Conservation (phyloP, 768 basidiomycete species). For the Butyriboletus loyo region DNA sequence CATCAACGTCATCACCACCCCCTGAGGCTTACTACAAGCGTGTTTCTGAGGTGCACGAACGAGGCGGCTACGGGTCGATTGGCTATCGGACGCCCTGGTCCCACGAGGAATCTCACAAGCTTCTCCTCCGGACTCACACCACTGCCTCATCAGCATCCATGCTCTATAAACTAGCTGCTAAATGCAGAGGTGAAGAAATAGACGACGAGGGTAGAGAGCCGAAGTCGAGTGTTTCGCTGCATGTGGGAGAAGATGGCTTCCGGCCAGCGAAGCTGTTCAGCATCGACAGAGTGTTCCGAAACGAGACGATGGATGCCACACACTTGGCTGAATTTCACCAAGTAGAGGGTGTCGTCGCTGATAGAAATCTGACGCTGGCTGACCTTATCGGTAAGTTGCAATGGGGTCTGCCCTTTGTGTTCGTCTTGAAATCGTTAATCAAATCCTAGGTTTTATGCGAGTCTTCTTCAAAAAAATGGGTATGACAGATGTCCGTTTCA, state of each 20-base stretch:
- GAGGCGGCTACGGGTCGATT: constrained; percentile 86
- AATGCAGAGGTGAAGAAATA: constrained; percentile 59
- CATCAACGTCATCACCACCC: constrained; percentile 69
- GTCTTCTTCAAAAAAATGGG: constrained; percentile 99
- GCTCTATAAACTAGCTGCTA: constrained; percentile 91
- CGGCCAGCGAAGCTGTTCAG: constrained; percentile 92
- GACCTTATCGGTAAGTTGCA: constrained; percentile 80
- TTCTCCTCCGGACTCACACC: constrained; percentile 94
- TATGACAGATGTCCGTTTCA: constrained; percentile 90
- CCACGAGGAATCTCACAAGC: constrained; percentile 84
- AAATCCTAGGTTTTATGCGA: constrained; percentile 84
- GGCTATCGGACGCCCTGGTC: constrained; percentile 99
- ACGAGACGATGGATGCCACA: constrained; percentile 97
- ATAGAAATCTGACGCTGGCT: constrained; percentile 86
- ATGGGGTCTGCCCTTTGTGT: background rate
- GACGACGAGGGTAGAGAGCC: constrained; percentile 33
- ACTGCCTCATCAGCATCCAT: constrained; percentile 92
- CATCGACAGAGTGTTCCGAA: constrained; percentile 97
- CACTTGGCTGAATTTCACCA: constrained; percentile 99
- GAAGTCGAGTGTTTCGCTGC: constrained; percentile 7
- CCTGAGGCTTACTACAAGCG: constrained; percentile 81
- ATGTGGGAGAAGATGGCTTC: constrained; percentile 63
- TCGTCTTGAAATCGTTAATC: background rate
- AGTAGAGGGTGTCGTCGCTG: constrained; percentile 99
- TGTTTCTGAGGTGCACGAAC: constrained; percentile 79